A percentile compares a stretch with the other conserved stretches of the same genome.
Conservation (phyloP, 768 basidiomycete species). For the Chalciporus piperatus region DNA sequence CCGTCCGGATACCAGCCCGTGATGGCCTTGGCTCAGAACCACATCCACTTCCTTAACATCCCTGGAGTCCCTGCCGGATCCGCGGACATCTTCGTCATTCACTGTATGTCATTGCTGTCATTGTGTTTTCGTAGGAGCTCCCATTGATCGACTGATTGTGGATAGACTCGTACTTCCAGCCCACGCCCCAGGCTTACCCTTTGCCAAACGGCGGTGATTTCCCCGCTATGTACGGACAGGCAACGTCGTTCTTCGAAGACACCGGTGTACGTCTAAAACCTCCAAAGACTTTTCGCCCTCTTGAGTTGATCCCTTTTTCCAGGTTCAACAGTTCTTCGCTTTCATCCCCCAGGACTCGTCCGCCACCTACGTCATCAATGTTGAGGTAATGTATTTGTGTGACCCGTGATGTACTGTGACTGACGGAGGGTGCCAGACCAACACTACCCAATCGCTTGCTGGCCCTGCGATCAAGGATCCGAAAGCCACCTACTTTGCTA, state of each 20-base stretch:
- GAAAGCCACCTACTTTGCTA: constrained; percentile 60
- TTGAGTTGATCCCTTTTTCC: background rate
- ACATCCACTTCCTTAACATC: constrained; percentile 78
- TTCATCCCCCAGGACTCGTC: constrained; percentile 76
- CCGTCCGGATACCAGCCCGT: constrained; percentile 62
- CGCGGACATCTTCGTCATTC: constrained; percentile 81
- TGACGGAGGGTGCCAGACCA: constrained; percentile 41
- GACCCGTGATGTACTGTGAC: background rate
- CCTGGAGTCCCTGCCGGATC: constrained; percentile 65
- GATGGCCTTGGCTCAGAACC: constrained; percentile 83
- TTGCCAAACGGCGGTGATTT: constrained; percentile 45
- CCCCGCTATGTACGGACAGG: constrained; percentile 67
- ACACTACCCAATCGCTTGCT: constrained; percentile 58
- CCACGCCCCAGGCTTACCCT: constrained; percentile 58
- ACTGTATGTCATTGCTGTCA: constrained; percentile 53
- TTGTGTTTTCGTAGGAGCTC: background rate
- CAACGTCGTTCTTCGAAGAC: constrained; percentile 65
- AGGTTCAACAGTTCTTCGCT: constrained; percentile 74
- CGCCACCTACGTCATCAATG: constrained; percentile 71
- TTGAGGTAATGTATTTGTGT: constrained; percentile 42
- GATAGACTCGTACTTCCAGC: constrained; percentile 78
- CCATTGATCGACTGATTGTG: background rate
- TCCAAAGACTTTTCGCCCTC: background rate
- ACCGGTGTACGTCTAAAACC: constrained; percentile 40
- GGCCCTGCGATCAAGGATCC: constrained; percentile 63